Base-by-base conservation (phyloP, 2,329 filamentous ascomycete species). In the Rhinocladiella similis region DNA sequence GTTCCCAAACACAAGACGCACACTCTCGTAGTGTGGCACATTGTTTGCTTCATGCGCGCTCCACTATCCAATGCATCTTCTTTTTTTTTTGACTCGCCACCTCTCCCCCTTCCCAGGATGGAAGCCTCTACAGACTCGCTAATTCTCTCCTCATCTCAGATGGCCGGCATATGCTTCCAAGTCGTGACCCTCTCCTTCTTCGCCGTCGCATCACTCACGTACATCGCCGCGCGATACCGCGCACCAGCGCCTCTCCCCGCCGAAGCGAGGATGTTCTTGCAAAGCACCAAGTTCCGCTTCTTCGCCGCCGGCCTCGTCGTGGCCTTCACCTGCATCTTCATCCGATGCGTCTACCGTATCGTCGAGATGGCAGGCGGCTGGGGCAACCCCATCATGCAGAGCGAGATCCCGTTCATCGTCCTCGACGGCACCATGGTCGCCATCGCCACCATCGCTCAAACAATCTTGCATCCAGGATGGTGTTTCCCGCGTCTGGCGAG, bases 111-210 rank as follows among this genome's bases (percentile, higher is more conserved):
- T n/a, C n/a, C n/a, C n/a, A n/a, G n/a, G n/a, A n/a, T n/a, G n/a
- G n/a, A n/a, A n/a, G n/a, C n/a, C n/a, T n/a, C n/a, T n/a, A n/a
- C n/a, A n/a, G n/a, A n/a, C n/a, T n/a, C n/a, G n/a, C n/a, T n/a
- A n/a, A n/a, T n/a, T n/a, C n/a, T 12, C 10, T 12, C 5, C 10
- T 33, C 6, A 25, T 33, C 10, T 9, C 29, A 33, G 29, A 78
- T 84, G 49, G 77, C 81, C 0, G 83, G 83, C 63, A 77, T 85
- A 41, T 74, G 77, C 3, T 77, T 80, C 55, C 83, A 85, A 66
- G 81, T 85, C 19, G 74, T 75, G 9, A 79, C 80, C 1, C 71
- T 78, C 64, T 57, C 66, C 1, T 66, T 75, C n/a, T 77, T 60
- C 48, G 63, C 36, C 22, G 27, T 33, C 7, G 57, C 59, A 16